phyloP scores from a whole-genome alignment of 768 basidiomycete species.

The Mrakia hoshinonis region DNA sequence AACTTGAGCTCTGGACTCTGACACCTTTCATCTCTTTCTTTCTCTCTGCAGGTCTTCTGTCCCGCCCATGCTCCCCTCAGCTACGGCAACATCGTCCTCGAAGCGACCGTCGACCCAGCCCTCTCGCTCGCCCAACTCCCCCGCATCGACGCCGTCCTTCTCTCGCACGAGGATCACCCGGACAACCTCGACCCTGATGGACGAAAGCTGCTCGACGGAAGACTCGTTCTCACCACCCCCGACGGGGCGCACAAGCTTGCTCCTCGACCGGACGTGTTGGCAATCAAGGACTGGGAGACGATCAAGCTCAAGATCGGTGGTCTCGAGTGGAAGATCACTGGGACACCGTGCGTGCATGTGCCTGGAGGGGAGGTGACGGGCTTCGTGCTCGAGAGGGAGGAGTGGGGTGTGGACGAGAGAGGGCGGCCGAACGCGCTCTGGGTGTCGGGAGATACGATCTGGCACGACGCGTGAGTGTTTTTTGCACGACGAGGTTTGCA shows the following conservation, averaged over 20 bases:
- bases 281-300: background rate
- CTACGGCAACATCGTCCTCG: background rate
- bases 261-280: background rate
- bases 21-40: background rate
- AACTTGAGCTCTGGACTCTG: background rate
- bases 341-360: background rate
- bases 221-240: background rate
- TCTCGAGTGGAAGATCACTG: background rate
- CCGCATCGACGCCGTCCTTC: background rate
- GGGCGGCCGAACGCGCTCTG: background rate
- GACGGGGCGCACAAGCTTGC: background rate
- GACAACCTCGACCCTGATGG: background rate
- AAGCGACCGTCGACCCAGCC: background rate
- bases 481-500: background rate
- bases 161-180: constrained; percentile 1
- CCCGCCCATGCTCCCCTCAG: background rate
- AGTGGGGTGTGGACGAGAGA: background rate
- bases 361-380: background rate
- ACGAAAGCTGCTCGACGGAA: background rate
- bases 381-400: background rate
- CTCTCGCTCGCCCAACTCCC: constrained; percentile 1
- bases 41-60: background rate
- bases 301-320: background rate
- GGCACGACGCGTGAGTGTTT: background rate
- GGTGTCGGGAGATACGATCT: background rate